phyloP scores from a whole-genome alignment of 805 yeast species.

The Candida railenensis region DNA sequence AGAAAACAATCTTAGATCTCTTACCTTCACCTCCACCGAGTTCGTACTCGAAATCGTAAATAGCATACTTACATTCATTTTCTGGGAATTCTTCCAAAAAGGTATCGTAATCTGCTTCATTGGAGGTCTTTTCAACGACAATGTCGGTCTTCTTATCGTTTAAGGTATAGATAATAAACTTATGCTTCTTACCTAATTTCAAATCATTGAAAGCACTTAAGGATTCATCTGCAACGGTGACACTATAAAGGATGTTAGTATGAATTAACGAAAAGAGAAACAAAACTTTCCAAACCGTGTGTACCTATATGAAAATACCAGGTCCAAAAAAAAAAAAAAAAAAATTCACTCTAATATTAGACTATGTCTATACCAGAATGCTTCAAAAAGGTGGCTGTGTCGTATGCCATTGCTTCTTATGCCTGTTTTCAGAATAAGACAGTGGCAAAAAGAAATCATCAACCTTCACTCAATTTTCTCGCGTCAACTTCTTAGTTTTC shows the following conservation, averaged over 20 bases:
- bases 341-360: no score
- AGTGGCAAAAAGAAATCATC: no score
- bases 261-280: conserved; percentile 3
- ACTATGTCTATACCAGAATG: no score
- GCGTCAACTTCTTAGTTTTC: no score
- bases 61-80: conserved; percentile 93
- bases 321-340: neutral
- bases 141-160: conserved; percentile 88
- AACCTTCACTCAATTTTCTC: no score
- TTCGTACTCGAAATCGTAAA: conserved; percentile 96
- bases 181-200: conserved; percentile 88
- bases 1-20: conserved; percentile 70
- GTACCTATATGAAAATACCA: neutral
- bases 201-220: conserved; percentile 92
- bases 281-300: neutral
- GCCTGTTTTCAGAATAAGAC: no score
- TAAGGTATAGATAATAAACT: conserved; percentile 77
- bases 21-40: conserved; percentile 89
- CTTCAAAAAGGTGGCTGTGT: neutral
- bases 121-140: conserved; percentile 82
- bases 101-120: conserved; percentile 72
- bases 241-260: conserved; percentile 31
- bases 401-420: no score
- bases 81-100: conserved; percentile 91
- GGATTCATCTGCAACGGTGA: conserved; percentile 71